phyloP scores from a whole-genome alignment of 352 stramenopile species.

The Phytophthora pluvialis region DNA sequence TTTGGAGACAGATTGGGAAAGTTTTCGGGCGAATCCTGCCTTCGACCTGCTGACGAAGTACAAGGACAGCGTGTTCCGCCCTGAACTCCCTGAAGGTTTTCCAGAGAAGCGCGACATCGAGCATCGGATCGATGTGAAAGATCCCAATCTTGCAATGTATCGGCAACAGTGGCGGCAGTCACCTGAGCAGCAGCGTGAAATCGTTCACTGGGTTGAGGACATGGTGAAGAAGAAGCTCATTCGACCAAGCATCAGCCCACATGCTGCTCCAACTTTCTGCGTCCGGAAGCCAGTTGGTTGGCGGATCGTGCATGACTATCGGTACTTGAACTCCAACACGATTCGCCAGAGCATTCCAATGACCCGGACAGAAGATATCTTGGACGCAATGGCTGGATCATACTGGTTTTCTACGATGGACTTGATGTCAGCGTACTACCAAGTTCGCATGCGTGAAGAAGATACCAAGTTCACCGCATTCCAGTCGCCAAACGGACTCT shows the following conservation, averaged over 20 bases:
- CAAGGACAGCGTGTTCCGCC: conserved; percentile 7
- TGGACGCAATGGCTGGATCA: not conserved
- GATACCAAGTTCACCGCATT: no score
- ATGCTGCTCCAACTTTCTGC: conserved; percentile 20
- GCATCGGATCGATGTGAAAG: conserved; percentile 6
- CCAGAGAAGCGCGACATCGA: conserved; percentile 11
- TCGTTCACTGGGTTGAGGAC: conserved; percentile 1
- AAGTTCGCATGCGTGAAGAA: conserved; percentile 29
- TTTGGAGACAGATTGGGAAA: no score
- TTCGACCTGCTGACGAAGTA: conserved; percentile 1
- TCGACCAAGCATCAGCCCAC: conserved; percentile 10
- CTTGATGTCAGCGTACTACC: conserved; percentile 28
- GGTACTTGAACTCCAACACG: conserved; percentile 6
- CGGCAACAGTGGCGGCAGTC: conserved; percentile 17
- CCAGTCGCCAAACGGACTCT: no score
- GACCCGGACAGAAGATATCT: not conserved
- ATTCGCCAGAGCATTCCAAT: conserved; percentile 2
- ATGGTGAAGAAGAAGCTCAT: no score
- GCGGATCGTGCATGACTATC: conserved; percentile 6
- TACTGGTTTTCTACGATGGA: conserved; percentile 26
- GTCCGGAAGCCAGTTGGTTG: conserved; percentile 12
- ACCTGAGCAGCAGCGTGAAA: conserved; percentile 21
- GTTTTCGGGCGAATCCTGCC: no score
- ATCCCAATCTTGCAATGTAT: conserved; percentile 7
- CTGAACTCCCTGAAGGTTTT: conserved; percentile 15